Conservation (phyloP, 495 filamentous ascomycete genomes). For the Aspergillus nidulans region DNA sequence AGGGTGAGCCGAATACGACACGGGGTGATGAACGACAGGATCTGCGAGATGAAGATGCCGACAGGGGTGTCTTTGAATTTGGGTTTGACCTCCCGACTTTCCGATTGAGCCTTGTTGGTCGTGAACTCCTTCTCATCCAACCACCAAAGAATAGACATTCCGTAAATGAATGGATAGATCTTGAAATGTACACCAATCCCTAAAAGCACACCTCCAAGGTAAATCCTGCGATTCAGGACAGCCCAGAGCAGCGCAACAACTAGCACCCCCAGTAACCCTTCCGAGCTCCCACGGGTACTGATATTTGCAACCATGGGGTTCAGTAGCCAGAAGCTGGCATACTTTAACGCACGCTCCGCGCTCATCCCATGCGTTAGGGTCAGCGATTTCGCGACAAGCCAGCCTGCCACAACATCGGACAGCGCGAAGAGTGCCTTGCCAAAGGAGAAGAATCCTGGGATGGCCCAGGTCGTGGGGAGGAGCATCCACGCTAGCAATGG, state of each 20-base stretch:
- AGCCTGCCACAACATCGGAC: constrained; percentile 81
- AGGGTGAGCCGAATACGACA: constrained; percentile 57
- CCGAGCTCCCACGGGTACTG: constrained; percentile 87
- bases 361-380: constrained; percentile 39
- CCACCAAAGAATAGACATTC: constrained; percentile 80
- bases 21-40: constrained; percentile 55
- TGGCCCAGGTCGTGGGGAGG: constrained; percentile 65
- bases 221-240: constrained; percentile 51
- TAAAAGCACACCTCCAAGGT: constrained; percentile 69
- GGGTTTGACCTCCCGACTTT: constrained; percentile 3
- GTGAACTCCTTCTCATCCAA: constrained; percentile 55
- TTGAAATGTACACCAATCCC: constrained; percentile 93
- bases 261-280: constrained; percentile 81
- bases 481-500: constrained; percentile 88
- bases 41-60: background rate
- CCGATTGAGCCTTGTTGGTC: constrained; percentile 1
- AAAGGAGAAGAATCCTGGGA: constrained; percentile 55
- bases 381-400: constrained; percentile 70
- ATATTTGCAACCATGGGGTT: constrained; percentile 99
- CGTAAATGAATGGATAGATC: constrained; percentile 98
- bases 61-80: background rate
- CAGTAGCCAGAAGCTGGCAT: constrained; percentile 81
- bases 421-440: constrained; percentile 85
- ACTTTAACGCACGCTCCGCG: constrained; percentile 57
- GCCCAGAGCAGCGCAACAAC: constrained; percentile 81